Percentiles rank a stretch among this genome's conserved stretches.
These are phyloP conservation scores for Dryas octopetala DNA, from an alignment of 306 rosid species.

Conservation along the genomic window DNA sequence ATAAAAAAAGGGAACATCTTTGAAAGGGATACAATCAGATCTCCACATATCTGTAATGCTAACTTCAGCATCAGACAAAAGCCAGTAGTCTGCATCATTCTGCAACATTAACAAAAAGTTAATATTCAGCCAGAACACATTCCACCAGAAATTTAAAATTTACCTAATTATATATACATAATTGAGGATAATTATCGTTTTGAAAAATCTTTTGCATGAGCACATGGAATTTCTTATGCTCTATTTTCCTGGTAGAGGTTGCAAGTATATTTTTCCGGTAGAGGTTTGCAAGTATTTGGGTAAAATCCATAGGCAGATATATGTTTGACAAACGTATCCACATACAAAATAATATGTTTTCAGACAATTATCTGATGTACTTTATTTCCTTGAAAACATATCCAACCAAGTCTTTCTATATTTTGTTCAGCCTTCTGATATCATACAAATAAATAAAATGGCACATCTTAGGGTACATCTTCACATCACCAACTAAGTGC, in stretches of 20 bases:
- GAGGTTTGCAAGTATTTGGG: background rate
- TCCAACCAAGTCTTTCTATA: too few species aligned
- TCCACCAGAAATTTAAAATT: background rate
- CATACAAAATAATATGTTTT: too few species aligned
- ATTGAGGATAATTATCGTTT: background rate
- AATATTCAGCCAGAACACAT: background rate
- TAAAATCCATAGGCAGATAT: background rate
- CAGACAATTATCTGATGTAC: too few species aligned
- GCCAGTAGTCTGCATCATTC: constrained; percentile 99
- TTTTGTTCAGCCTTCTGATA: too few species aligned
- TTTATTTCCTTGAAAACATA: too few species aligned
- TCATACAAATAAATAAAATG: too few species aligned
- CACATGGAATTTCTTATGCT: background rate
- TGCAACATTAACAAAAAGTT: constrained; percentile 36
- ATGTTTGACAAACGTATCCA: too few species aligned
- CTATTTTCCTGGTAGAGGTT: background rate
- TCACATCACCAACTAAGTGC: background rate
- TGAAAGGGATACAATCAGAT: constrained; percentile 79
- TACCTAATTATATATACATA: background rate
- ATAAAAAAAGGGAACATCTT: constrained; percentile 17
- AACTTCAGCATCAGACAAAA: constrained; percentile 87
- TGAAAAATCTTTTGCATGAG: background rate
- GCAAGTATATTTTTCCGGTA: background rate
- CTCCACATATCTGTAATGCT: constrained; percentile 99
- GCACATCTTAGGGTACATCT: too few species aligned